A percentile compares a stretch with the other conserved stretches of the same genome.
Evolutionary conservation across 176 grass and related monocot species (phyloP).

Genomic region (Aegilops tauschii): DNA sequence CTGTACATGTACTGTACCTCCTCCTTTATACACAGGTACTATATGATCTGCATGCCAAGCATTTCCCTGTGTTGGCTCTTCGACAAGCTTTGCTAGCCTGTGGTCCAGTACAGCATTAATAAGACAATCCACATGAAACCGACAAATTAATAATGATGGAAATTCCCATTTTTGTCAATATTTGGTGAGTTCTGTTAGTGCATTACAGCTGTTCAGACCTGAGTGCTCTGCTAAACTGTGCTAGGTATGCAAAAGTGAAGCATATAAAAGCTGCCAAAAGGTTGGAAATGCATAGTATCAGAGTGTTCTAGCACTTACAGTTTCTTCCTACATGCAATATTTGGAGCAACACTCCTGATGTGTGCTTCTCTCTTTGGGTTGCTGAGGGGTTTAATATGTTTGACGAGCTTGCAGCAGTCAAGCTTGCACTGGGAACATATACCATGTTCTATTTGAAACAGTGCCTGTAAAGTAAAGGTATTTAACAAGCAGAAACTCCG

Average conservation of each 20-base stretch:
- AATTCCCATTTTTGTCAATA: not conserved
- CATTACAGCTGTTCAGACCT: slow-evolving; percentile 2
- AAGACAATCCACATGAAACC: slow-evolving; percentile 15
- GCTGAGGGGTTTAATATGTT: slow-evolving; percentile 65
- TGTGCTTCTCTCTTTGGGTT: slow-evolving; percentile 52
- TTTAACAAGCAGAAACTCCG: slow-evolving; percentile 26
- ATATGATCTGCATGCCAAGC: slow-evolving; percentile 94
- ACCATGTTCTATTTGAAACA: slow-evolving; percentile 88
- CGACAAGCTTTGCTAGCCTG: slow-evolving; percentile 69
- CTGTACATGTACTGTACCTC: slow-evolving; percentile 49
- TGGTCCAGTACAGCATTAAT: not conserved
- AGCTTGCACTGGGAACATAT: slow-evolving; percentile 79
- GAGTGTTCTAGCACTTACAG: slow-evolving; percentile 48
- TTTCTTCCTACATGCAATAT: slow-evolving; percentile 74
- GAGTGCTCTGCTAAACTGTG: not conserved
- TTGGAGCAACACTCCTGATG: slow-evolving; percentile 77
- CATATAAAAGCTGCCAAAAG: not conserved
- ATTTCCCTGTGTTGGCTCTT: slow-evolving; percentile 78
- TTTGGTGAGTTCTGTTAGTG: not conserved
- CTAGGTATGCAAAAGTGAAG: not conserved
- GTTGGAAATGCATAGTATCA: slow-evolving; percentile 18
- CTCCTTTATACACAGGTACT: slow-evolving; percentile 84
- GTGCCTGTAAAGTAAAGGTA: slow-evolving; percentile 45
- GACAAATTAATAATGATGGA: slow-evolving; percentile 23
- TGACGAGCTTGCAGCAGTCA: slow-evolving; percentile 78